Conservation (phyloP, 345 rosid species). For the Aquilaria yunnanensis region DNA sequence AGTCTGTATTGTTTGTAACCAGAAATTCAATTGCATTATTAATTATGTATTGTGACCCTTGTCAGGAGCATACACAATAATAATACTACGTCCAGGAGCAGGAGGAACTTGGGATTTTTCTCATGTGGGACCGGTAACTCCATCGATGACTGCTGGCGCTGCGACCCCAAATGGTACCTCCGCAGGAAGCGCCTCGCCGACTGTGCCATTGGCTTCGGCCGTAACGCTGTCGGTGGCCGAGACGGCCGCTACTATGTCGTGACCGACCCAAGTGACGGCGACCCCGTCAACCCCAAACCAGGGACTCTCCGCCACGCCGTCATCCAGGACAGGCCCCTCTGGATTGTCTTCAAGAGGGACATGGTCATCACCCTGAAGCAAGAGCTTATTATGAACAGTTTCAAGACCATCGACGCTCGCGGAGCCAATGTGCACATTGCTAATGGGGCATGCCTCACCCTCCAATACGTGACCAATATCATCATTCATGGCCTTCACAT, state of each 20-base stretch:
- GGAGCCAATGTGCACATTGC: constrained; percentile 49
- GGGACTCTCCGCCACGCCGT: constrained; percentile 72
- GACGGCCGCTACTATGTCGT: constrained; percentile 63
- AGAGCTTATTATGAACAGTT: constrained; percentile 74
- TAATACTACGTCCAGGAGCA: constrained; percentile 30
- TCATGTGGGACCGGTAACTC: constrained; percentile 59
- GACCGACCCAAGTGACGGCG: constrained; percentile 41
- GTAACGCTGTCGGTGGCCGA: constrained; percentile 66
- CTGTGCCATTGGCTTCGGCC: constrained; percentile 66
- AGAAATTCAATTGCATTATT: background rate
- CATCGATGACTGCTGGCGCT: constrained; percentile 73
- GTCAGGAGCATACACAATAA: constrained; percentile 3
- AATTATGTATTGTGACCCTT: background rate
- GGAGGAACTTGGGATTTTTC: constrained; percentile 46
- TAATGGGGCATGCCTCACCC: constrained; percentile 51
- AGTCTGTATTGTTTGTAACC: constrained; percentile 6
- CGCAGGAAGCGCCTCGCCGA: constrained; percentile 43
- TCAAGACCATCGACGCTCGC: constrained; percentile 67
- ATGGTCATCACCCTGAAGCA: constrained; percentile 62
- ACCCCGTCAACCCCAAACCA: constrained; percentile 54
- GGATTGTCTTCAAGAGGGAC: constrained; percentile 68
- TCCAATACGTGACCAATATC: constrained; percentile 59
- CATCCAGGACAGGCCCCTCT: constrained; percentile 56
- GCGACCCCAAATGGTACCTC: constrained; percentile 45
- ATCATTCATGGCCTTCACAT: constrained; percentile 59